Base-by-base conservation (phyloP, 2,329 filamentous ascomycete genomes). In the Aureobasidium melanogenum region DNA sequence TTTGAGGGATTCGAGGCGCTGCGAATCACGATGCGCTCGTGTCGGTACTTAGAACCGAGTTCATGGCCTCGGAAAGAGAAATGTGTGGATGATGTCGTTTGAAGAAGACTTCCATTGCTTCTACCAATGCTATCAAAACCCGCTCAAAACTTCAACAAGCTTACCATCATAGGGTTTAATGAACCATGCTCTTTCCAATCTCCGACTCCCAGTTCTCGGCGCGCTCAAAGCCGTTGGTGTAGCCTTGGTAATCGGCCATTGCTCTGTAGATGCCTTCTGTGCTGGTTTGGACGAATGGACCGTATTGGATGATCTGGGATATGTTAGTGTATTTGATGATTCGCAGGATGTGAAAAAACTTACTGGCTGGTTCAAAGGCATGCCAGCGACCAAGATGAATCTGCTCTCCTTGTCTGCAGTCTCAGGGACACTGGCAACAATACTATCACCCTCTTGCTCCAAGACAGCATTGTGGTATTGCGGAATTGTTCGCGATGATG, bases 401-500 rank as follows among this genome's bases (percentile, higher is more conserved):
- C 84, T 76, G 2, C 81, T 79, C 24, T 72, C 76, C 66, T 83
- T 80, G 38, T 82, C 80, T 0, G 88, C 89, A 47, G 79, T 79
- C 2, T 86, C 87, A 41, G 81, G 82, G 14, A 94, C 89, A 55
- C 84, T 82, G 1, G 87, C 84, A 64, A 88, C 81, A 9, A 97
- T 82, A 30, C 84, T 81, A 68, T 96, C 90, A 48, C 93, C 93
- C 30, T 83, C 79, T 65, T 86, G 83, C 68, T 91, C 87, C 70
- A 97, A 96, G 6, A 97, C 89, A 26, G 94, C 88, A 71, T 94
- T 97, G 76, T 97, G 86, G 72, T 85, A 97, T 70, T 88, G 82
- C 61, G 80, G 79, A 15, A 93, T 82, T 2, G 76, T 76, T 56
- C 75, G 79, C 67, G 77, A 77, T 26, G 77, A 74, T 60, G 78